phyloP scores from a whole-genome alignment of 1,284 basidiomycete genomes.

The Schizophyllum commune region DNA sequence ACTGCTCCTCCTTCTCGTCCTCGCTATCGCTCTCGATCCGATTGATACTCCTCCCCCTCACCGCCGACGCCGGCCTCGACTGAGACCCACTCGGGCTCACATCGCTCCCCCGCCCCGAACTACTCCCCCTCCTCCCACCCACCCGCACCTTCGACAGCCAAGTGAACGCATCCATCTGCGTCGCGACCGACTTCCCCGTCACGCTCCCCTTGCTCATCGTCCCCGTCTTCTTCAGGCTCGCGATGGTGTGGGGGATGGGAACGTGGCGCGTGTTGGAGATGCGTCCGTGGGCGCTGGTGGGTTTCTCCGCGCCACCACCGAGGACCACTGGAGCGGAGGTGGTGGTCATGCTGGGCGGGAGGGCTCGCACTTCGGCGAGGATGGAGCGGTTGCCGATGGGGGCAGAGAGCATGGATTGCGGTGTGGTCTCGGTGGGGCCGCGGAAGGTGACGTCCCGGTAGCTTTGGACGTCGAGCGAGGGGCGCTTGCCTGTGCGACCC shows the following conservation, averaged over 20 bases:
- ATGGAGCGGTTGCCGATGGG: constrained; percentile 60
- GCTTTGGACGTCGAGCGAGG: constrained; percentile 11
- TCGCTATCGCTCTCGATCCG: constrained; percentile 34
- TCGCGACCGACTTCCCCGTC: constrained; percentile 37
- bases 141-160: constrained; percentile 66
- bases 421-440: constrained; percentile 33
- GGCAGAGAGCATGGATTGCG: constrained; percentile 41
- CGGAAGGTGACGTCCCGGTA: constrained; percentile 39
- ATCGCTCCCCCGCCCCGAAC: constrained; percentile 27
- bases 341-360: constrained; percentile 11
- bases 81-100: constrained; percentile 14
- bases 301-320: background rate
- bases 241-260: constrained; percentile 8
- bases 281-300: background rate
- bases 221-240: constrained; percentile 27
- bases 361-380: constrained; percentile 60
- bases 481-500: background rate
- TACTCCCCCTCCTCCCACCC: constrained; percentile 33
- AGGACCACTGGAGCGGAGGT: background rate
- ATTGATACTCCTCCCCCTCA: constrained; percentile 16
- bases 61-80: constrained; percentile 8
- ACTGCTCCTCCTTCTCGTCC: constrained; percentile 24
- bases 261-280: background rate
- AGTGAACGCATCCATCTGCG: constrained; percentile 50
- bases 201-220: constrained; percentile 53